These are phyloP conservation scores for Thelonectria discophora DNA, from an alignment of 2,329 filamentous ascomycete genomes.

Conservation along the genomic window DNA sequence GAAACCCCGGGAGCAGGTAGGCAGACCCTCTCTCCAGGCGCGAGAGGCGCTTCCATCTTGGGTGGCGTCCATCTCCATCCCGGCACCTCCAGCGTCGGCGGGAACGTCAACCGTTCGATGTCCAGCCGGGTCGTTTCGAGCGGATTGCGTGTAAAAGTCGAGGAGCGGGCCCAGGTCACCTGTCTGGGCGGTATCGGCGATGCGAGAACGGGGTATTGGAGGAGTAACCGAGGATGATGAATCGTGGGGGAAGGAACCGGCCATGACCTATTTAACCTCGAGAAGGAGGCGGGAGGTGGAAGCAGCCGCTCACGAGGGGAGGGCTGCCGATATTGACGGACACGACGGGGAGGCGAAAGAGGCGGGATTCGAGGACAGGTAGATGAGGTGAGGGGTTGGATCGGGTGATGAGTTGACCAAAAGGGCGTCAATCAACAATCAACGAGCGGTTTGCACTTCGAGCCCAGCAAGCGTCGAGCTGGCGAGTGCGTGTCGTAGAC, in stretches of 20 bases:
- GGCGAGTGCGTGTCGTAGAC: constrained; percentile 17
- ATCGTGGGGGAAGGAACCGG: constrained; percentile 37
- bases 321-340: constrained; percentile 26
- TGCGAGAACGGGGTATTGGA: constrained; percentile 33
- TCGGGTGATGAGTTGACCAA: constrained; percentile 12
- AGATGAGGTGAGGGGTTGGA: constrained; percentile 8
- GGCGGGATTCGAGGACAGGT: constrained; percentile 21
- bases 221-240: constrained; percentile 33
- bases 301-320: constrained; percentile 12
- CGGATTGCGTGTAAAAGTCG: constrained; percentile 44
- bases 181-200: constrained; percentile 28
- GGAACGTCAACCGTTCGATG: constrained; percentile 40
- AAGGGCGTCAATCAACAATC: constrained; percentile 26
- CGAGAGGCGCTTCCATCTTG: constrained; percentile 42
- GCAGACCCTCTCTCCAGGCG: constrained; percentile 47
- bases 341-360: constrained; percentile 26
- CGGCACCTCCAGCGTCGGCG: constrained; percentile 9
- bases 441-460: constrained; percentile 29
- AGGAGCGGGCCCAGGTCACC: constrained; percentile 25
- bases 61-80: constrained; percentile 47
- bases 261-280: constrained; percentile 27
- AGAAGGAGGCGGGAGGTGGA: constrained; percentile 5
- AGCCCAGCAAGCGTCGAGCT: constrained; percentile 21
- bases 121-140: constrained; percentile 57
- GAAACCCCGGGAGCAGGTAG: constrained; percentile 63